A percentile compares a stretch with the other conserved stretches of the same genome.
Conservation (phyloP, 2,329 filamentous ascomycete genomes). For the Neofusicoccum umdonicola region DNA sequence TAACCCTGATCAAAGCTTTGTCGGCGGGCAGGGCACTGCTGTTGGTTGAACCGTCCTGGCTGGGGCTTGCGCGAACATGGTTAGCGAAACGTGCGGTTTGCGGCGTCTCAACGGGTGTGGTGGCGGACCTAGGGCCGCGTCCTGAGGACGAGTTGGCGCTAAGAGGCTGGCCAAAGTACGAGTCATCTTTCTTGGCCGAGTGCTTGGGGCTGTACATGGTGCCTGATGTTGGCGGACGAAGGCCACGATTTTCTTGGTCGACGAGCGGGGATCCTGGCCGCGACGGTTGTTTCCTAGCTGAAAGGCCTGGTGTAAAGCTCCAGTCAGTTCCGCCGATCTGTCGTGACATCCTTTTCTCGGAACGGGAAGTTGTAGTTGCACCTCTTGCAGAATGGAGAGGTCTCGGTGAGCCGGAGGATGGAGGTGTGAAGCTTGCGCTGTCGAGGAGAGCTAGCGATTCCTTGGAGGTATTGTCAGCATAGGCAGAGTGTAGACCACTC, state of each 20-base stretch:
- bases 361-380: conserved; percentile 42
- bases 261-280: conserved; percentile 69
- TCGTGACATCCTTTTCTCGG: conserved; percentile 49
- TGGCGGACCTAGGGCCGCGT: conserved; percentile 12
- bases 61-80: conserved; percentile 78
- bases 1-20: conserved; percentile 87
- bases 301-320: conserved; percentile 40
- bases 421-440: conserved; percentile 57
- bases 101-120: conserved; percentile 24
- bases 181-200: conserved; percentile 48
- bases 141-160: conserved; percentile 51
- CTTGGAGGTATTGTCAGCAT: conserved; percentile 44
- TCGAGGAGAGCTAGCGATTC: conserved; percentile 83
- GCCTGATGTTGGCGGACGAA: conserved; percentile 59
- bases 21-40: conserved; percentile 82
- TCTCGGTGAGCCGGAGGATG: conserved; percentile 65
- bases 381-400: conserved; percentile 55
- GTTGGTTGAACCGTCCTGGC: conserved; percentile 70
- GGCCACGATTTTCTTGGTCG: conserved; percentile 52
- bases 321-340: conserved; percentile 36
- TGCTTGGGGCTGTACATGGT: conserved; percentile 58
- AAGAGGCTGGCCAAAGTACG: conserved; percentile 56
- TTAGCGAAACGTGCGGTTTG: conserved; percentile 53
- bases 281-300: conserved; percentile 57
- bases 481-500: conserved; percentile 17